Conservation (phyloP, 139 green algal genomes). For the Chlorella sp. region DNA sequence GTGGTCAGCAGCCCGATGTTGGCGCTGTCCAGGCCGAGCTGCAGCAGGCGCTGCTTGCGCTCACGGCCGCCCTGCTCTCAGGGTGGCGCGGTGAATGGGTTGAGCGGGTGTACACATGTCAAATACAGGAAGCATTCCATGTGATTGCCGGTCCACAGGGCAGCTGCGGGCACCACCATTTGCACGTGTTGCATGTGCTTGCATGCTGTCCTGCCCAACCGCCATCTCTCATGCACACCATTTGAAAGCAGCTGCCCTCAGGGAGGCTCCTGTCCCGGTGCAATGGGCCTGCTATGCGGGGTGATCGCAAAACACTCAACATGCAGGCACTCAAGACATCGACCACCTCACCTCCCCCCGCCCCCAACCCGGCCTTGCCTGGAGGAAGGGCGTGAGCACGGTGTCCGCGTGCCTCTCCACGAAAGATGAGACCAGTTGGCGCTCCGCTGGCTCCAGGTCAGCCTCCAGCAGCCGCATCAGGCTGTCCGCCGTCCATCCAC, state of each 20-base stretch:
- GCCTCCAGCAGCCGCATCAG: not conserved
- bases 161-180: too few relatives aligned
- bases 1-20: not conserved
- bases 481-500: not conserved
- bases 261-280: too few relatives aligned
- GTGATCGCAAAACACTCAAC: not conserved
- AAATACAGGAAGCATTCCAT: too few relatives aligned
- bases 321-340: not conserved
- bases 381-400: not conserved
- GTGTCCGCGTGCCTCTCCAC: not conserved
- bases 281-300: too few relatives aligned
- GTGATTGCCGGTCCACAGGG: too few relatives aligned
- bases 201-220: too few relatives aligned
- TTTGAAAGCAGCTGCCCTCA: too few relatives aligned
- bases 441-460: not conserved
- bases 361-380: not conserved
- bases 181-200: too few relatives aligned
- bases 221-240: too few relatives aligned
- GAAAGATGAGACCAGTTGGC: not conserved
- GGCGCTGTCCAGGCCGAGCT: not conserved
- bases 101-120: too few relatives aligned
- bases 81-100: too few relatives aligned
- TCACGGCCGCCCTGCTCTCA: not conserved
- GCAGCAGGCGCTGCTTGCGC: not conserved
- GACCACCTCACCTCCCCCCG: not conserved